Base-by-base conservation (phyloP, 768 basidiomycete genomes). In the Leccinum variicolor region DNA sequence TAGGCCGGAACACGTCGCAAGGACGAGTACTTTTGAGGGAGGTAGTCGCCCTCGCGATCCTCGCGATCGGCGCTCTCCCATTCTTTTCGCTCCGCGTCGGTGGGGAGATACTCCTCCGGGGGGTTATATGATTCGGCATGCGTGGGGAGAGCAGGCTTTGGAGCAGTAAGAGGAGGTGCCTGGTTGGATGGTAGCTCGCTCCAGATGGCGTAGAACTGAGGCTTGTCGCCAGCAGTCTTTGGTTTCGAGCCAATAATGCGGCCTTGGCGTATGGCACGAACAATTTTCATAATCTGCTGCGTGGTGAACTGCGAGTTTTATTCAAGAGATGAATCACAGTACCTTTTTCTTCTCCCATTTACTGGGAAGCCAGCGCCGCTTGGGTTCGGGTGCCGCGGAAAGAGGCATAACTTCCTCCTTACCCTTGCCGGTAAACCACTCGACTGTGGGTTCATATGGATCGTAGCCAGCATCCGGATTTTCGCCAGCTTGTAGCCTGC, bases 271-370 rank as follows among this genome's bases (percentile, higher is more conserved):
- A 99, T 98, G 5, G 96, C 96, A 49, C 95, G 94, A 60, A 99
- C 95, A 60, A 98, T 98, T 83, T 98, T 99, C 93, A 99, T 95
- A 63, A 99, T 85, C 95, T 97, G 62, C 31, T 21, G 7, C n/a
- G 33, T 8, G 31, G 29, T 55, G 46, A 65, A 52, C 49, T 55
- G 25, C n/a, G 53, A 43, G 39, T 52, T 34, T 11, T 36, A 26
- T 45, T 19, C 34, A 31, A 3, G 10, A 31, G 25, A 50, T 33
- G 17, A 47, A 34, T 14, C 17, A 36, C 70, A 54, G 10, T 66
- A 93, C 95, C 84, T 99, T 99, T 81, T 97, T 87, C 75, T 97
- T 98, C 76, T 98, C 97, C 97, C 97, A 99, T 78, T 95, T 98
- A 75, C 93, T 96, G 14, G 95, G 93, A 13, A 98, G 82, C 87